Conservation (phyloP, 1,139 yeast genomes). For the Saccharomyces hybrid region DNA sequence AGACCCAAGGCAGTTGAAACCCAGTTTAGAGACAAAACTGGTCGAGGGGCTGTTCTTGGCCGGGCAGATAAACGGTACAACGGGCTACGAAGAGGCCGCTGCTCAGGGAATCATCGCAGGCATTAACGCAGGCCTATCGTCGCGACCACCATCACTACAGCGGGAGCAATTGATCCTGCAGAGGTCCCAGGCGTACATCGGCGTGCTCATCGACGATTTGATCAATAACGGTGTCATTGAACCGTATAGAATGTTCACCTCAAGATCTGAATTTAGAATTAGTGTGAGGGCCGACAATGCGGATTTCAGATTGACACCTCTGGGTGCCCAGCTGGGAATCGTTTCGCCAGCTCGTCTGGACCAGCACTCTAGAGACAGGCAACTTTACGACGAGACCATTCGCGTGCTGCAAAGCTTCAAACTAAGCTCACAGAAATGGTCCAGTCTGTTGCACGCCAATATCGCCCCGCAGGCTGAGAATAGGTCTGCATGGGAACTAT, state of each 20-base stretch:
- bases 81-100: conserved; percentile 98
- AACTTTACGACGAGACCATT: conserved; percentile 40
- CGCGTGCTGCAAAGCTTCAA: conserved; percentile 40
- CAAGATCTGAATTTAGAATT: conserved; percentile 87
- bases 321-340: conserved; percentile 62
- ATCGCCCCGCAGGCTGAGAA: conserved; percentile 41
- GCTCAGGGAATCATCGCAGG: conserved; percentile 96
- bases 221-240: conserved; percentile 94
- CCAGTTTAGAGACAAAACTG: conserved; percentile 73
- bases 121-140: conserved; percentile 60
- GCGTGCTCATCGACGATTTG: conserved; percentile 87
- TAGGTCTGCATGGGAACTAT: conserved; percentile 49
- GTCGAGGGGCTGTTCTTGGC: conserved; percentile 79
- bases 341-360: conserved; percentile 55
- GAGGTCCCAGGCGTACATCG: conserved; percentile 82
- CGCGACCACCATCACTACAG: conserved; percentile 34
- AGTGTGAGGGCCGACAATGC: conserved; percentile 92
- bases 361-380: conserved; percentile 41
- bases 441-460: conserved; percentile 31
- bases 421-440: conserved; percentile 59
- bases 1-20: conserved; percentile 79
- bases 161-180: conserved; percentile 40
- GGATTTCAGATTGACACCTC: conserved; percentile 67
- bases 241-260: conserved; percentile 97
- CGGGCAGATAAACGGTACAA: conserved; percentile 97